A percentile compares a stretch with the other conserved stretches of the same genome.
Conservation (phyloP, 345 rosid genomes). For the Alliaria petiolata region DNA sequence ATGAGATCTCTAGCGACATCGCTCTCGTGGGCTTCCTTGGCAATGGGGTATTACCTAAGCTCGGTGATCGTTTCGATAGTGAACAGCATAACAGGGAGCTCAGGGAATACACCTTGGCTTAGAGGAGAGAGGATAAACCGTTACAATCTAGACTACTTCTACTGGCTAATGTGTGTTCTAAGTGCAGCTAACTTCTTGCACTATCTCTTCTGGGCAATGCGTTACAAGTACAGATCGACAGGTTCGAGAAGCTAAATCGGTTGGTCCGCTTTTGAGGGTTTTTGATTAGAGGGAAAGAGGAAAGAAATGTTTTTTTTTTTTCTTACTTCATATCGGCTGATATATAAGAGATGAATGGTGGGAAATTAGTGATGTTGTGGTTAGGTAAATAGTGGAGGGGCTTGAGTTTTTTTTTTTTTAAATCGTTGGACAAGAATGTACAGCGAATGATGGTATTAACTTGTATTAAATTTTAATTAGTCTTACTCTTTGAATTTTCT, state of each 20-base stretch:
- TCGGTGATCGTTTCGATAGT: conserved; percentile 60
- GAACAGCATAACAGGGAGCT: conserved; percentile 44
- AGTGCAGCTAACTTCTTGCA: conserved; percentile 70
- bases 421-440: conserved; percentile 27
- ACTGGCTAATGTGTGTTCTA: conserved; percentile 83
- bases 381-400: conserved; percentile 13
- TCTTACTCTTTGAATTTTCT: conserved; percentile 16
- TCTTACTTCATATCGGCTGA: conserved; percentile 24
- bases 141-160: conserved; percentile 68
- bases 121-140: conserved; percentile 72
- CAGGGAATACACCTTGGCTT: conserved; percentile 63
- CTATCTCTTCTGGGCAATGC: conserved; percentile 78
- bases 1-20: conserved; percentile 81
- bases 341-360: conserved; percentile 15
- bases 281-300: not conserved
- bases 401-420: conserved; percentile 8
- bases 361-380: conserved; percentile 4
- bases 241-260: conserved; percentile 18
- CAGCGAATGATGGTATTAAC: conserved; percentile 29
- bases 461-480: conserved; percentile 2
- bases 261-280: not conserved
- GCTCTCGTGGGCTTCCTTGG: conserved; percentile 69
- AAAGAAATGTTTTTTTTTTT: not conserved
- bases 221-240: conserved; percentile 57
- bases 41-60: conserved; percentile 75